These are phyloP conservation scores for Aleurites moluccanus DNA, from an alignment of 441 rosid genomes.

Conservation along the genomic window DNA sequence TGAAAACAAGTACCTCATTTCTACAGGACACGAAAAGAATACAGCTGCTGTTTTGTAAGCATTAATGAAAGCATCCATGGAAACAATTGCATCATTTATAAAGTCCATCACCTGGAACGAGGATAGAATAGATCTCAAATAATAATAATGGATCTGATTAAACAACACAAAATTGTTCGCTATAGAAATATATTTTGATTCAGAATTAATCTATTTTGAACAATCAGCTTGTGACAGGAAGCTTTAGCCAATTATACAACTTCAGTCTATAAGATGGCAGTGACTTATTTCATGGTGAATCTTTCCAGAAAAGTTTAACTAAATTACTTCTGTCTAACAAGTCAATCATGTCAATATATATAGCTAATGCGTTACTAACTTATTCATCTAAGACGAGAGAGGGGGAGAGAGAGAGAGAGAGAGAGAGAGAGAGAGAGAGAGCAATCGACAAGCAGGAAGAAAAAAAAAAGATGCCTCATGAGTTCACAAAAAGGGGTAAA, in stretches of 20 bases:
- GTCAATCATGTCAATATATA: background rate
- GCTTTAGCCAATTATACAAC: slow-evolving; percentile 10
- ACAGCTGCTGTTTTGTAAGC: slow-evolving; percentile 71
- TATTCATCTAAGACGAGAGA: background rate
- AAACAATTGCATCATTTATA: slow-evolving; percentile 87
- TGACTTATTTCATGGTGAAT: background rate
- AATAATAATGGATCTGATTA: background rate
- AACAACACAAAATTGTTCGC: background rate
- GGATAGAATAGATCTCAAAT: background rate
- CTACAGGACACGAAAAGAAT: slow-evolving; percentile 67
- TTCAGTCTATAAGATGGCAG: background rate
- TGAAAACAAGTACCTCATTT: slow-evolving; percentile 57
- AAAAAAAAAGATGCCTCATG: background rate
- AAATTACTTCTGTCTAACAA: background rate
- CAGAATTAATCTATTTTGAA: background rate
- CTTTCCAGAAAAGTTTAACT: background rate
- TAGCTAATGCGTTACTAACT: background rate
- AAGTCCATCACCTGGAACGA: slow-evolving; percentile 87
- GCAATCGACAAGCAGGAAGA: background rate
- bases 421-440: background rate
- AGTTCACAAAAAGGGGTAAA: background rate
- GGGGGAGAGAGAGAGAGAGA: too few relatives aligned
- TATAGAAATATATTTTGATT: background rate
- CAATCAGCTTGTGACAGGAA: slow-evolving; percentile 15
- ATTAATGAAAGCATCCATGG: slow-evolving; percentile 80